Base-by-base conservation (phyloP, 352 stramenopile genomes). In the Globisporangium barbulae region DNA sequence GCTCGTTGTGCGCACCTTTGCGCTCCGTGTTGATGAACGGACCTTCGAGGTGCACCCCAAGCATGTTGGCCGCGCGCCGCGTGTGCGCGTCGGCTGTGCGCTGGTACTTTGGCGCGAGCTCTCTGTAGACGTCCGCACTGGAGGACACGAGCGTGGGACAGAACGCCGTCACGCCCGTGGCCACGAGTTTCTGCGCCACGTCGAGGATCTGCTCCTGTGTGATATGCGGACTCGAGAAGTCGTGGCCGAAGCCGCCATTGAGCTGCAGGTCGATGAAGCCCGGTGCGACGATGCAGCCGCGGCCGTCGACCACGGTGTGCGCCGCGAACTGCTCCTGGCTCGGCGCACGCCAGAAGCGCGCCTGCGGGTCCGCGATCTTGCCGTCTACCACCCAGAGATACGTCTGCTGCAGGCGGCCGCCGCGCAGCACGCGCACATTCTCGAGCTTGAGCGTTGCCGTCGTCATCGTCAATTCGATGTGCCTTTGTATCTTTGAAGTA, bases 201-300 rank as follows among this genome's bases (percentile, higher is more conserved):
- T 75, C 65, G 45, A 78, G 59, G 42, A 93, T 74, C 35, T 85
- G 63, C 49, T 76, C 59, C 21, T 65, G 39, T 19, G 72, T 71
- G 25, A 85, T 75, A n/a, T 55, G 61, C 15, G 75, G 72, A 61
- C 78, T 79, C 8, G 87, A 94, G 67, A 97, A 97, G 67, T 97
- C 89, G 31, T 89, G 68, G 15, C 91, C 89, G 66, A 85, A 97
- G 30, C 78, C 87, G 55, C 91, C 91, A 63, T 97, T 97, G 53
- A 97, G 73, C 74, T 97, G 91, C 30, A 97, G 49, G 67, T 97
- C 91, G 53, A 97, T 89, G 66, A 96, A 97, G 37, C 91, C 91
- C 10, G 90, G 87, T 9, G 84, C 83, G 10, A 90, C 61, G 55
- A 97, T 90, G 49, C 64, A 68, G 31, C 81, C 84, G 30, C 70